phyloP scores from a whole-genome alignment of 1,284 basidiomycete genomes.

The Boletellus deceptivus region DNA sequence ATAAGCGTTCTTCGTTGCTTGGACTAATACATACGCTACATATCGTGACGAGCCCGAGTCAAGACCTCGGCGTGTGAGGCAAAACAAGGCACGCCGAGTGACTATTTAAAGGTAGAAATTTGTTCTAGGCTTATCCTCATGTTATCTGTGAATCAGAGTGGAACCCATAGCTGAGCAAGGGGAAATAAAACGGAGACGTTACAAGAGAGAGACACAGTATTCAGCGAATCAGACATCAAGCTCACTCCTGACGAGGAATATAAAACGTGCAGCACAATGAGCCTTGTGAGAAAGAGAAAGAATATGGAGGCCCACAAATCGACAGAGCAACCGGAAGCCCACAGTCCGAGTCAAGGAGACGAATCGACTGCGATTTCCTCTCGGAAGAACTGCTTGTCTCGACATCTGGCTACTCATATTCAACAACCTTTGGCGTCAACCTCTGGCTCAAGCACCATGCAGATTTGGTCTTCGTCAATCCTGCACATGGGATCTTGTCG shows the following conservation, averaged over 20 bases:
- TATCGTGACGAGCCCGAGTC: too few relatives aligned
- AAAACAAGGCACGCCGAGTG: slow-evolving; percentile 30
- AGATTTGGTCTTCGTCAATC: too few relatives aligned
- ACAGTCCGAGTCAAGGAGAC: too few relatives aligned
- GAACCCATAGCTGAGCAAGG: slow-evolving; percentile 56
- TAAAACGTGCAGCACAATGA: slow-evolving; percentile 11
- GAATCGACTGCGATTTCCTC: too few relatives aligned
- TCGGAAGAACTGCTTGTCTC: too few relatives aligned
- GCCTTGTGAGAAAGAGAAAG: slow-evolving; percentile 9
- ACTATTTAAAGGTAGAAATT: slow-evolving; percentile 64
- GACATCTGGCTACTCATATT: too few relatives aligned
- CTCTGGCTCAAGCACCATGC: too few relatives aligned
- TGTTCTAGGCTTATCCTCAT: slow-evolving; percentile 24
- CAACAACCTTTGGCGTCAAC: too few relatives aligned
- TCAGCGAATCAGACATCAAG: slow-evolving; percentile 59
- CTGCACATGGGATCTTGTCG: too few relatives aligned
- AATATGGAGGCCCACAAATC: slow-evolving; percentile 48
- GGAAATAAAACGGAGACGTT: slow-evolving; percentile 66
- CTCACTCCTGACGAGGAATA: slow-evolving; percentile 65
- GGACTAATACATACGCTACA: too few relatives aligned
- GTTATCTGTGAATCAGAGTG: background rate
- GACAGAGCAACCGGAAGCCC: slow-evolving; percentile 67
- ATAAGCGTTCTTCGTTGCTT: too few relatives aligned
- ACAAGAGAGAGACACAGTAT: slow-evolving; percentile 37
- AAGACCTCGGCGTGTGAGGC: too few relatives aligned